Conservation (phyloP, 495 filamentous ascomycete genomes). For the Trichoderma asperelloides region DNA sequence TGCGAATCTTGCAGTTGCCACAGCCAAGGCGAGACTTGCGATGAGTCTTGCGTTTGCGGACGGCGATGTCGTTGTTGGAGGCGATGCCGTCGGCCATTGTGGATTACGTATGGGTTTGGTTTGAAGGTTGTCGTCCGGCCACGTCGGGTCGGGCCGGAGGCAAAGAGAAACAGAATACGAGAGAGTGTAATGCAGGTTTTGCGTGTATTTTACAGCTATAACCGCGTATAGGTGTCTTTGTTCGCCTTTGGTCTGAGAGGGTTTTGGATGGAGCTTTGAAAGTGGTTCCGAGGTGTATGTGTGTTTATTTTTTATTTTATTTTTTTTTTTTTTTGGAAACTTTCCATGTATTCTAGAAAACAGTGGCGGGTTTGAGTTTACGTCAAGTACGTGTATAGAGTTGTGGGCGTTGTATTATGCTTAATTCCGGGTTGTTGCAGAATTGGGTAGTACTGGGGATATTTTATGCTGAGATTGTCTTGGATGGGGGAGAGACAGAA, state of each 20-base stretch:
- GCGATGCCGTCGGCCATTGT: not conserved
- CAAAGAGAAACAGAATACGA: not conserved
- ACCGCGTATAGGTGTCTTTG: no score
- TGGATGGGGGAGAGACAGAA: not conserved
- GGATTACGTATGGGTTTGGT: not conserved
- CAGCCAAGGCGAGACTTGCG: slow-evolving; percentile 36
- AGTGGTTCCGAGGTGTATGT: no score
- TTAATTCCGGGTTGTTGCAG: not conserved
- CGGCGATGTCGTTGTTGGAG: not conserved
- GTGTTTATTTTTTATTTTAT: no score
- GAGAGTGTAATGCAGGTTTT: not conserved
- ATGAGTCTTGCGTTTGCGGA: slow-evolving; percentile 25
- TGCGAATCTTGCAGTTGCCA: slow-evolving; percentile 39
- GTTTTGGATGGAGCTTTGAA: no score
- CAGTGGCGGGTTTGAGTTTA: not conserved
- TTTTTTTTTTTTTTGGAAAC: no score
- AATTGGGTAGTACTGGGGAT: not conserved
- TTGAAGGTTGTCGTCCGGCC: not conserved
- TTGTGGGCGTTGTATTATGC: not conserved
- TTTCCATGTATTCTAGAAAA: not conserved
- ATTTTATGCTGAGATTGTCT: not conserved
- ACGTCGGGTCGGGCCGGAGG: not conserved
- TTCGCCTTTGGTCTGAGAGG: no score
- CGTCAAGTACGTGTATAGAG: not conserved
- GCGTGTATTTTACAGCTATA: no score